A percentile compares a stretch with the other conserved stretches of the same genome.
Conservation (phyloP, 495 filamentous ascomycete genomes). For the Penicillium antarcticum region DNA sequence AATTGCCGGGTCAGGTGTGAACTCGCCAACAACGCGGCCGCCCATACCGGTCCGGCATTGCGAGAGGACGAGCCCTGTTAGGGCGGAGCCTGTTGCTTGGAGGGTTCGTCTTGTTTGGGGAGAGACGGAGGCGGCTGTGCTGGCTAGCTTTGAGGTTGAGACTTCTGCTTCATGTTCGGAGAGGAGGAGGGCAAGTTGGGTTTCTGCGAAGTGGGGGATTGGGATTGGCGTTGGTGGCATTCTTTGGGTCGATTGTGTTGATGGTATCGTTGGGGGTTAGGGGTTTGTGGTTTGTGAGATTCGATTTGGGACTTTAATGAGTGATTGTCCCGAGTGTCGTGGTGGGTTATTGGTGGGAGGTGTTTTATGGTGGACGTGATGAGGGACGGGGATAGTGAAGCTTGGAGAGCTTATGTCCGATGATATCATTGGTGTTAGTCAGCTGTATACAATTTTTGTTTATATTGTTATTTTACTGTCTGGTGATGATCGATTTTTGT, state of each 20-base stretch:
- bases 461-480: too few relatives aligned
- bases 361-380: background rate
- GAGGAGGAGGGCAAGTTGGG: conserved; percentile 74
- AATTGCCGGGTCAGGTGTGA: conserved; percentile 70
- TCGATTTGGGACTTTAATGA: background rate
- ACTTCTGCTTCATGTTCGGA: conserved; percentile 71
- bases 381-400: too few relatives aligned
- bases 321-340: background rate
- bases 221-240: conserved; percentile 44
- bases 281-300: background rate
- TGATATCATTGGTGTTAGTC: conserved; percentile 16
- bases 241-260: background rate
- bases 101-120: conserved; percentile 68
- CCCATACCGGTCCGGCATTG: conserved; percentile 88
- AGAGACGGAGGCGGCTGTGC: conserved; percentile 67
- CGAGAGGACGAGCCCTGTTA: conserved; percentile 73
- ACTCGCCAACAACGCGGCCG: conserved; percentile 80
- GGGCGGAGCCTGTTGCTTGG: conserved; percentile 80
- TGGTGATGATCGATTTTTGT: too few relatives aligned
- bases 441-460: conserved; percentile 11
- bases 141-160: conserved; percentile 50
- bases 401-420: conserved; percentile 1
- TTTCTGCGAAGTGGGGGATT: conserved; percentile 71
- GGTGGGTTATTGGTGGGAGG: background rate
- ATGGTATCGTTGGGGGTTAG: background rate